Base-by-base conservation (phyloP, 495 filamentous ascomycete species). In the Penicillium coffeae region DNA sequence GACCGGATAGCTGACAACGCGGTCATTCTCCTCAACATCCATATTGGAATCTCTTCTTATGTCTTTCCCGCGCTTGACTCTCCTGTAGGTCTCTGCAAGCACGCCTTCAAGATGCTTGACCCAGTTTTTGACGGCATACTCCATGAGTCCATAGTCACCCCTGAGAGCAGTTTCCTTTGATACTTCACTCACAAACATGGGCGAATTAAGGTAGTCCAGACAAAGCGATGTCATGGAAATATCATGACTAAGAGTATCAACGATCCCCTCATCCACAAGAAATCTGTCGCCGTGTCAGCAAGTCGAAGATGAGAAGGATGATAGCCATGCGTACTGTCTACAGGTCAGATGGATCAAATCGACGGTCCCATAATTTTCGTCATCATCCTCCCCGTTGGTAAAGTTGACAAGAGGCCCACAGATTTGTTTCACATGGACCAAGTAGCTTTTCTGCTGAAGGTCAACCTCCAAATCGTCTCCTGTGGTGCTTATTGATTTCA, bases 151-250 rank as follows among this genome's bases (percentile, higher is more conserved):
- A 37, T 46, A 46, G 10, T 46, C 20, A 4, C 33, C 43, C 15
- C 22, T 9, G 18, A 16, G 20, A 21, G 43, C 33, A n/a, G 43
- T n/a, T 3, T 38, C 3, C 1, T 8, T 20, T 5, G 32, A 22
- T 1, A 46, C 37, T 6, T 30, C 7, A 36, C 20, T n/a, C 10
- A 25, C 22, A n/a, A 46, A 46, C n/a, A 46, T 25, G 3, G 43
- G 43, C 1, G 37, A 34, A 25, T 46, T 46, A 10, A 46, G 12
- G 21, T 46, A 46, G 20, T 36, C 30, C 8, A 46, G 19, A 21
- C 43, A 46, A 35, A 46, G 33, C n/a, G 18, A 37, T 21, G 27
- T 34, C 43, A 46, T 46, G 9, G 19, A 13, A 18, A 46, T 46
- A 8, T 46, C 43, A 6, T 34, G 15, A 14, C 0, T 12, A 1